A percentile compares a stretch with the other conserved stretches of the same genome.
phyloP scores from a whole-genome alignment of 106 monocot genomes.

The Dioscorea dumetorum region DNA sequence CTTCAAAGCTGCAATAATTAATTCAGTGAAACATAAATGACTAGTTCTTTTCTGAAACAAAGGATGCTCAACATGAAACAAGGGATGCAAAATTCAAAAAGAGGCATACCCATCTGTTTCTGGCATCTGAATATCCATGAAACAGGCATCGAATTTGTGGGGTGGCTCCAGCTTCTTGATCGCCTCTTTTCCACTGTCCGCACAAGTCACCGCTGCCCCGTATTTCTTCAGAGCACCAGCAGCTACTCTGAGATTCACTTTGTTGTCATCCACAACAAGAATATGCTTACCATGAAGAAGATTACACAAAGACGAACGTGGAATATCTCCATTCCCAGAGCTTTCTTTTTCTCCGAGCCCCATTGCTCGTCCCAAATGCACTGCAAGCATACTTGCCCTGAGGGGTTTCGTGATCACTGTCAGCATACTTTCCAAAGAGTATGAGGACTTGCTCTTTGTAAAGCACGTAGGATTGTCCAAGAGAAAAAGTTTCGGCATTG shows the following conservation, averaged over 20 bases:
- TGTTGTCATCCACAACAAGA: conserved; percentile 77
- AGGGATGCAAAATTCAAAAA: background rate
- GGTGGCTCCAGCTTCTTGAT: conserved; percentile 64
- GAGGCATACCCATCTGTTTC: conserved; percentile 65
- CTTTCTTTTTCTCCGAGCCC: conserved; percentile 52
- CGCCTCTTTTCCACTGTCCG: conserved; percentile 63
- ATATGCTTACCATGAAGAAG: conserved; percentile 59
- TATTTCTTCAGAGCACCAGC: conserved; percentile 83
- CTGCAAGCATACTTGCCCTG: conserved; percentile 77
- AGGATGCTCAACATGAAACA: no score
- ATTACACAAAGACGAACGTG: conserved; percentile 42
- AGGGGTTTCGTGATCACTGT: conserved; percentile 78
- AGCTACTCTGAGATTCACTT: conserved; percentile 85
- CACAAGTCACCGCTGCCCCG: conserved; percentile 74
- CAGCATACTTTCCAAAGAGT: conserved; percentile 27
- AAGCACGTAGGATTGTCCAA: conserved; percentile 55
- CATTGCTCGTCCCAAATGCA: conserved; percentile 55
- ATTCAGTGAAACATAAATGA: background rate
- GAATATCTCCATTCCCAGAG: conserved; percentile 28
- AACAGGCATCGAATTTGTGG: conserved; percentile 76
- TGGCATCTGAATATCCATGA: conserved; percentile 95
- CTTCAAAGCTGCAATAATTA: conserved; percentile 5
- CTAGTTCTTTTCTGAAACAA: no score
- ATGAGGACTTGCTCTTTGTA: conserved; percentile 32
- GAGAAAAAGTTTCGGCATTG: conserved; percentile 65